A percentile compares a stretch with the other conserved stretches of the same genome.
These are phyloP conservation scores for Diaporthe sp. DNA, from an alignment of 2,329 filamentous ascomycete species.

Conservation along the genomic window DNA sequence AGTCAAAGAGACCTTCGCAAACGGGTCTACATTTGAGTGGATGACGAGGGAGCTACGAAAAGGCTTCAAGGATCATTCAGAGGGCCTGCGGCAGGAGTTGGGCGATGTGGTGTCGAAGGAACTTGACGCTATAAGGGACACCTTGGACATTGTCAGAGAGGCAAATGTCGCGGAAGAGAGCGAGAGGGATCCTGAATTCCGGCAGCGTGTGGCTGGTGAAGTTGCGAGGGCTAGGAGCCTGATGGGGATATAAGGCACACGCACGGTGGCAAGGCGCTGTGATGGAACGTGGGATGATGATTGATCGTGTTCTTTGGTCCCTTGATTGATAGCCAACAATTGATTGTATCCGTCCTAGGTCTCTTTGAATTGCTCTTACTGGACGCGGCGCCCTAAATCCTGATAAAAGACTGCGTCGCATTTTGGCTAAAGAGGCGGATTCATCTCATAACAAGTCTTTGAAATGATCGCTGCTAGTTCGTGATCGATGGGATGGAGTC, in stretches of 20 bases:
- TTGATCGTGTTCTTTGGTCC: too few relatives aligned
- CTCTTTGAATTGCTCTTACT: too few relatives aligned
- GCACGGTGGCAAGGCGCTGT: too few relatives aligned
- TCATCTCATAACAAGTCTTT: too few relatives aligned
- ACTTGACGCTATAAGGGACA: neutral
- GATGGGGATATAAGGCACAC: slow-evolving; percentile 42
- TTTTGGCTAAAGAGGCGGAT: too few relatives aligned
- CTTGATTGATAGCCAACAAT: too few relatives aligned
- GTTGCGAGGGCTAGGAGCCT: neutral
- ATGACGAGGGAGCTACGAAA: neutral
- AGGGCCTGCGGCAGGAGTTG: neutral
- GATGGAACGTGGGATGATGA: too few relatives aligned
- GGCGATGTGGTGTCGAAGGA: neutral
- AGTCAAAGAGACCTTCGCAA: neutral
- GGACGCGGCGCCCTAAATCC: too few relatives aligned
- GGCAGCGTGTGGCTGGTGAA: neutral
- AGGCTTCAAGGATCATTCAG: neutral
- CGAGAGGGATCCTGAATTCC: slow-evolving; percentile 2
- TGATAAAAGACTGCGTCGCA: too few relatives aligned
- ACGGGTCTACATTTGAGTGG: neutral
- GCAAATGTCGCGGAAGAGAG: neutral
- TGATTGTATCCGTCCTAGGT: too few relatives aligned
- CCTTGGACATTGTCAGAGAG: neutral
- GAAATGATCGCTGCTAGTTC: too few relatives aligned
- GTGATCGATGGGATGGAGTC: too few relatives aligned